These are phyloP conservation scores for Melocanna baccifera DNA, from an alignment of 176 grass and related monocot genomes.

Conservation along the genomic window DNA sequence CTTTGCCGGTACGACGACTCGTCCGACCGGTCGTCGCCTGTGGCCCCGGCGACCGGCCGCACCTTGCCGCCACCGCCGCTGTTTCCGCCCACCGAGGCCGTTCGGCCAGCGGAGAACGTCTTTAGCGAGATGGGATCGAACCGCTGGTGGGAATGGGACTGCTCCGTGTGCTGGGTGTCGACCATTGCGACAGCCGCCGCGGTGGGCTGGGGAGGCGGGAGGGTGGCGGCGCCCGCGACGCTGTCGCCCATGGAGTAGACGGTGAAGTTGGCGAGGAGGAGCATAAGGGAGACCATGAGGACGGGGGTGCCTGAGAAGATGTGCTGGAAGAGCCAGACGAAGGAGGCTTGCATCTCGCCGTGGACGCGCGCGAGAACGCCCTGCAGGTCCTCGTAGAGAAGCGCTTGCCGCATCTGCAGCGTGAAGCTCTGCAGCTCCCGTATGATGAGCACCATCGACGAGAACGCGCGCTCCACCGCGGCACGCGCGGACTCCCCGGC, in stretches of 20 bases:
- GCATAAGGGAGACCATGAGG: conserved; percentile 95
- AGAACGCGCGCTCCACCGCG: conserved; percentile 77
- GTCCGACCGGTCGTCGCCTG: conserved; percentile 60
- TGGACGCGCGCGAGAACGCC: conserved; percentile 56
- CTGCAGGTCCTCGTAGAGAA: conserved; percentile 70
- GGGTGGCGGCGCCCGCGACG: conserved; percentile 28
- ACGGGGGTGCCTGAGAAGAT: conserved; percentile 84
- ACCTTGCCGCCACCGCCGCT: conserved; percentile 69
- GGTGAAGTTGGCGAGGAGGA: conserved; percentile 94
- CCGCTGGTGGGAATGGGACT: neutral
- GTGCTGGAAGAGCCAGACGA: conserved; percentile 99
- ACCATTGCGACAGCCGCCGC: conserved; percentile 31
- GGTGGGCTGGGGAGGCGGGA: conserved; percentile 23
- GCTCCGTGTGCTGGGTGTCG: conserved; percentile 34
- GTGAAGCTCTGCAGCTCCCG: conserved; percentile 88
- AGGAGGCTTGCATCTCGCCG: conserved; percentile 86
- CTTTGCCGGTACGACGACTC: conserved; percentile 31
- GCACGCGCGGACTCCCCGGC: conserved; percentile 50
- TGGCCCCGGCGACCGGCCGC: conserved; percentile 60
- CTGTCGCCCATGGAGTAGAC: conserved; percentile 75
- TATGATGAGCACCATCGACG: conserved; percentile 97
- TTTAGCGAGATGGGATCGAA: conserved; percentile 41
- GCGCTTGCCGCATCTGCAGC: conserved; percentile 62
- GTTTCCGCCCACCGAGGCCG: conserved; percentile 57
- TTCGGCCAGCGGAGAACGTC: conserved; percentile 44